Conservation (phyloP, 1,139 yeast genomes). For the Meyerozyma guilliermondii region DNA sequence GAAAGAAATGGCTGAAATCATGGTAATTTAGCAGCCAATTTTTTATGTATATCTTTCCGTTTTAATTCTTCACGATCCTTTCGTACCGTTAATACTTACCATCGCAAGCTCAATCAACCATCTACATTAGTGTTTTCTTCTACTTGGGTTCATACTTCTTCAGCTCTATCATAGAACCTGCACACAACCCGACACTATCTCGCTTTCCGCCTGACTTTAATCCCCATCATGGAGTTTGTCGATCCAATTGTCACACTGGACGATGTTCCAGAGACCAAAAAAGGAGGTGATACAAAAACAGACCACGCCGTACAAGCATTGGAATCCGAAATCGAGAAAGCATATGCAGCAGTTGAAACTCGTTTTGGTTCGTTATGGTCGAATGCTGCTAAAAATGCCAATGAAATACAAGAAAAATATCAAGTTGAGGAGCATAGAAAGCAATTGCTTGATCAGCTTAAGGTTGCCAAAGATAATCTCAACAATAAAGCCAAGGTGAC, state of each 20-base stretch:
- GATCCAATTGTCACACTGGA: conserved; percentile 6
- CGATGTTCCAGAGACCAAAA: conserved; percentile 2
- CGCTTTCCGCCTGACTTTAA: background rate
- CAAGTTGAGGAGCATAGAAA: conserved; percentile 39
- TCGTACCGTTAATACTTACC: no score
- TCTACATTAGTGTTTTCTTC: no score
- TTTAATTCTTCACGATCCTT: no score
- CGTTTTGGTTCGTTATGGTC: conserved; percentile 36
- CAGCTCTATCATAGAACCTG: no score
- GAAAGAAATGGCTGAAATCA: no score
- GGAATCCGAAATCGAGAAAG: conserved; percentile 51
- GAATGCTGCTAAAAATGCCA: conserved; percentile 30
- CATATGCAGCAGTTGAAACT: conserved; percentile 41
- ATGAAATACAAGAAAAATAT: conserved; percentile 27
- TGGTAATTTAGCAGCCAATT: no score
- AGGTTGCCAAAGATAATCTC: conserved; percentile 24
- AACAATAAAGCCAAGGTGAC: conserved; percentile 20
- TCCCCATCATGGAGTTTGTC: conserved; percentile 6
- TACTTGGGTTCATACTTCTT: no score
- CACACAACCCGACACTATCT: no score
- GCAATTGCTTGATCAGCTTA: conserved; percentile 30
- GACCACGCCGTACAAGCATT: conserved; percentile 45
- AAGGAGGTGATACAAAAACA: conserved; percentile 19
- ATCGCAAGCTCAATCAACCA: no score
- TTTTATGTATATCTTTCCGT: no score